phyloP scores from a whole-genome alignment of 2,329 filamentous ascomycete species.

The Exophiala dermatitidis region DNA sequence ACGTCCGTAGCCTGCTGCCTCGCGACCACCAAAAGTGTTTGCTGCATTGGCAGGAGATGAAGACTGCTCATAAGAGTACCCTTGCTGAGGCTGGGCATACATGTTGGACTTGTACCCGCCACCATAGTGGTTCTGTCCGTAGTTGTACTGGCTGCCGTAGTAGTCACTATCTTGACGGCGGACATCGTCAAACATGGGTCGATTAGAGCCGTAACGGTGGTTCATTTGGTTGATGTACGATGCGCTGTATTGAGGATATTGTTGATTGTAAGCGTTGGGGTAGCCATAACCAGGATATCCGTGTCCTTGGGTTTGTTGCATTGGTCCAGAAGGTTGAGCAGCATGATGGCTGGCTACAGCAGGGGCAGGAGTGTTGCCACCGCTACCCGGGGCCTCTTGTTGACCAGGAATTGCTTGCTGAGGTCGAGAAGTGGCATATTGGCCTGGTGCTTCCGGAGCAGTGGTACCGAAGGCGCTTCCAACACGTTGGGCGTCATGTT shows the following conservation, averaged over 20 bases:
- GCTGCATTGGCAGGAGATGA: constrained; percentile 55
- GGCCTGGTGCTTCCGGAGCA: constrained; percentile 53
- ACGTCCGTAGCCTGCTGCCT: constrained; percentile 53
- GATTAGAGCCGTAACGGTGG: constrained; percentile 42
- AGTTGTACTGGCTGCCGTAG: constrained; percentile 45
- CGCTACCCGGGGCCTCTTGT: constrained; percentile 72
- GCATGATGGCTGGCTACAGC: constrained; percentile 49
- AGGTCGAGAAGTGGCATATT: constrained; percentile 60
- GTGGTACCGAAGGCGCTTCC: constrained; percentile 64
- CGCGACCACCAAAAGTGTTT: constrained; percentile 40
- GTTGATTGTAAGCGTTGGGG: constrained; percentile 31
- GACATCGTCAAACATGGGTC: constrained; percentile 45
- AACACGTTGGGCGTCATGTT: constrained; percentile 66
- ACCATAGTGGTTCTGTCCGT: constrained; percentile 42
- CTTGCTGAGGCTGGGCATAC: constrained; percentile 57
- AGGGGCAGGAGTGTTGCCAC: constrained; percentile 84
- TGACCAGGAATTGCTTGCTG: constrained; percentile 61
- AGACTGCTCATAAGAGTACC: constrained; percentile 58
- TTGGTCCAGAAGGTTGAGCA: constrained; percentile 25
- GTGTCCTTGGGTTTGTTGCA: constrained; percentile 45
- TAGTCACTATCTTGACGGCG: constrained; percentile 44
- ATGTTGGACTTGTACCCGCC: constrained; percentile 52
- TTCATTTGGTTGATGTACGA: constrained; percentile 51
- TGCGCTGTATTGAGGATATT: constrained; percentile 49
- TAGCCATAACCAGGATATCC: constrained; percentile 55